A percentile compares a stretch with the other conserved stretches of the same genome.
These are phyloP conservation scores for Colletotrichum neosansevieriae DNA, from an alignment of 2,329 filamentous ascomycete species.

Conservation along the genomic window DNA sequence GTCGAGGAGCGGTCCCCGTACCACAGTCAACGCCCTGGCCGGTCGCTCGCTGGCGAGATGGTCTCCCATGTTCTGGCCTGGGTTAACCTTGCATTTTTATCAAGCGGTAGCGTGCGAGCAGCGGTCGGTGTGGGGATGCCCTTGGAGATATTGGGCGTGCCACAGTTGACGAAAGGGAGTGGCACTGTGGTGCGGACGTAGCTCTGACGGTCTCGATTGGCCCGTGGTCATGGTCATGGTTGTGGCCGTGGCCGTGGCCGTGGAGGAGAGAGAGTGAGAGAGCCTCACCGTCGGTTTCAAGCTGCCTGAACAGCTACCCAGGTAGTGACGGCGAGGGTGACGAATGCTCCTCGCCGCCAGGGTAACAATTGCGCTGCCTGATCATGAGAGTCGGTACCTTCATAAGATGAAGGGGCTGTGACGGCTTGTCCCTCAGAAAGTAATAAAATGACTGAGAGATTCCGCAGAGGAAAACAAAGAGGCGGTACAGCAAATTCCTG, in stretches of 20 bases:
- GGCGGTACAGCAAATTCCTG: conserved; percentile 5
- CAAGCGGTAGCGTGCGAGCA: conserved; percentile 34
- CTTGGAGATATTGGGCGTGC: conserved; percentile 31
- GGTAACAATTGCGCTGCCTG: conserved; percentile 24
- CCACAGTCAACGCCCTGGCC: conserved; percentile 29
- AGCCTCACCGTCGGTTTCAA: conserved; percentile 33
- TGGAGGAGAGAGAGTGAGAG: not conserved
- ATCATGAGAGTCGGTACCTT: not conserved
- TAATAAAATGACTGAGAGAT: not conserved
- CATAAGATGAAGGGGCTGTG: conserved; percentile 6
- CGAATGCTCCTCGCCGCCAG: conserved; percentile 20
- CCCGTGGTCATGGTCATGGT: conserved; percentile 9
- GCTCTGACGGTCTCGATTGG: conserved; percentile 28
- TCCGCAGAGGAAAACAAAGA: not conserved
- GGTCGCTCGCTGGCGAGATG: conserved; percentile 17
- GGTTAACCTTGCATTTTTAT: conserved; percentile 38
- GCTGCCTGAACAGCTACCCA: conserved; percentile 27
- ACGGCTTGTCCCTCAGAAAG: not conserved
- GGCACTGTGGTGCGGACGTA: conserved; percentile 22
- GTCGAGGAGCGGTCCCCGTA: conserved; percentile 28
- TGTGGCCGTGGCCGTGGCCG: not conserved
- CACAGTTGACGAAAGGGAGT: conserved; percentile 9
- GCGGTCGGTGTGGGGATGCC: conserved; percentile 36
- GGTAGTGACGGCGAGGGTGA: conserved; percentile 22
- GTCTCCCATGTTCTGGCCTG: conserved; percentile 33